Base-by-base conservation (phyloP, 2,329 filamentous ascomycete species). In the Thielaviopsis punctulata region DNA sequence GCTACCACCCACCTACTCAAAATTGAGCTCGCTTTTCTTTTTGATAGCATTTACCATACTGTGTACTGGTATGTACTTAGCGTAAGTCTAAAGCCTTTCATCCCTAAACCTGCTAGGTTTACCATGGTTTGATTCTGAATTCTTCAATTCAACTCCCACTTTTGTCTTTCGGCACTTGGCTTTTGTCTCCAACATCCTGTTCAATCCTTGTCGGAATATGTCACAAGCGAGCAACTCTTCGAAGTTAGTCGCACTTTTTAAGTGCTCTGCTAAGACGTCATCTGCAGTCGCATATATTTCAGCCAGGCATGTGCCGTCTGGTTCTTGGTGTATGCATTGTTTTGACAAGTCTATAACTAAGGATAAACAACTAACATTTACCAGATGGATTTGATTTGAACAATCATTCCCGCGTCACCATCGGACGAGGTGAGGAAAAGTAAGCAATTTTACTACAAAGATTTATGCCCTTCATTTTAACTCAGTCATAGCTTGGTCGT, bases 301-400 rank as follows among this genome's bases (percentile, higher is more conserved):
- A 27, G 47, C 39, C 21, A 49, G 44, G 22, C 48, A 51, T 36
- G 13, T 48, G 22, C 54, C 44, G 10, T 48, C 52, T 33, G 52
- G 52, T 12, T 24, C 22, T 12, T 43, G 49, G 49, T 41, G 52
- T 54, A 46, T 12, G 52, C 41, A 49, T 10, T 25, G 21, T 41
- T 12, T 44, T 15, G 23, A 8, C 21, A 6, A 4, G 19, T n/a
- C 10, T 4, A 2, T 18, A 41, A 19, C n/a, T 15, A 10, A 30
- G 23, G 27, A 36, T 33, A 13, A 10, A 6, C 15, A 21, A 25
- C 9, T 49, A 15, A 36, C n/a, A 30, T 7, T 15, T 19, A 15
- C 21, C 24, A 56, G 55, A 51, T 39, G 52, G 52, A 10, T 46
- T 54, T 23, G 52, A 44, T 9, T 43, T 56, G 8, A 43, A 49